Evolutionary conservation across 176 grass and related monocot species (phyloP).

Genomic region (Carex scoparia): DNA sequence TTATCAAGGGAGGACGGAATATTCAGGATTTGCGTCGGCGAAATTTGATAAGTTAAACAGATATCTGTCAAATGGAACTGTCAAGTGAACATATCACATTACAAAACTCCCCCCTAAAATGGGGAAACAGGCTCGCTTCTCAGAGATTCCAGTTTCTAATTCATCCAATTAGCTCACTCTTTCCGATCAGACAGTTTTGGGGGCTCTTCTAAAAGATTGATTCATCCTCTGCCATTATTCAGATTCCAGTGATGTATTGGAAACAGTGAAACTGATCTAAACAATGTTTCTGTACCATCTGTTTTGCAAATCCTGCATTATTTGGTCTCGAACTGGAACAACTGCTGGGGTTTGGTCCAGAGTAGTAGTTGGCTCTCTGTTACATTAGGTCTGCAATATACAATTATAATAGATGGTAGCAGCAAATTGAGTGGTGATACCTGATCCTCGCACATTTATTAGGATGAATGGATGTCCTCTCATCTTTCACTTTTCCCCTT

Average conservation of each 20-base stretch:
- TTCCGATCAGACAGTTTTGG: neutral
- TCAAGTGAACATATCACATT: neutral
- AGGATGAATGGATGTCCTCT: neutral
- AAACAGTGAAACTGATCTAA: neutral
- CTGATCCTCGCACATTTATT: neutral
- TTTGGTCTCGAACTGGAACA: neutral
- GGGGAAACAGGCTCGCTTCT: neutral
- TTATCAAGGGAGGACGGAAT: constrained; percentile 2
- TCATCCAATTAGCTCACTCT: neutral
- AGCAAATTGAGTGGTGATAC: neutral
- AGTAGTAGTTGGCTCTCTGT: too few species aligned
- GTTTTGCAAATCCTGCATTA: neutral
- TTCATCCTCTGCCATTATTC: neutral
- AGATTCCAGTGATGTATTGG: neutral
- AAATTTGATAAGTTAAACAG: neutral
- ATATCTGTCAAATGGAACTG: neutral
- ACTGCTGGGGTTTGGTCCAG: too few species aligned
- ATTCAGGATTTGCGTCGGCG: neutral
- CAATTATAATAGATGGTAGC: neutral
- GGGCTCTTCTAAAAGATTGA: neutral
- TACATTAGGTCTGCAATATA: too few species aligned
- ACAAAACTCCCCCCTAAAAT: neutral
- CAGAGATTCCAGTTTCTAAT: neutral
- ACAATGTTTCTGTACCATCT: neutral
- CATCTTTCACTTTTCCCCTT: neutral